Evolutionary conservation across 2,329 filamentous ascomycete species (phyloP), one percentile per base, ranked within the genome.

Genomic region (Cladosporium sp.): DNA sequence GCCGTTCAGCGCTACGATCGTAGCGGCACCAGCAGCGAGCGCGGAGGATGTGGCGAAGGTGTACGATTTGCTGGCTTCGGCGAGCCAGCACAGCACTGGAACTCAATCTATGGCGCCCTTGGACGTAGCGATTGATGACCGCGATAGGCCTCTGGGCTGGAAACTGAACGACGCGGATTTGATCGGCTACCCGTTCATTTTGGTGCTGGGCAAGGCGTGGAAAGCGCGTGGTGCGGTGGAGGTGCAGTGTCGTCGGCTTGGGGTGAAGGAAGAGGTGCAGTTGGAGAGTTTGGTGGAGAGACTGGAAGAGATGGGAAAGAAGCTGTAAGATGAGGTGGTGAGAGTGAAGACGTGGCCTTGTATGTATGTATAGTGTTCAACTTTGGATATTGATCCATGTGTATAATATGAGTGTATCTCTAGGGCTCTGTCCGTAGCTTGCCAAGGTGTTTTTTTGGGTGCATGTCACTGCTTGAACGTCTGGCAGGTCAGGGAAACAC

Each of bases 81-180:
- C 38, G 38, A 6, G 22, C 49, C 13, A 13, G 46, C 52, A 5
- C 55, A 56, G 10, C 13, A 38, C 6, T n/a, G 35, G 16, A 11
- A 56, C 59, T 1, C 54, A 6, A 19, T 49, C 56, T 10, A 6
- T 11, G 22, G 16, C 37, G 33, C 38, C 22, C 7, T 55, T 60
- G 18, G 89, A 95, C 64, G 74, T 79, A 2, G 76, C 89, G 2
- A 70, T 95, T 1, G 90, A 95, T 67, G 90, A 95, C 68, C 66
- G 74, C 9, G 69, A 73, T 28, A 78, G 82, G 59, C 74, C 79
- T 1, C 76, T 96, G 56, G 80, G 82, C 3, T 95, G 89, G 88
- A 97, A 95, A 68, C 74, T 97, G 65, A 83, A 82, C 35, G 93
- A 98, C 71, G 93, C 92, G 1, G 91, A 97, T 68, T 67, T 93